phyloP scores from a whole-genome alignment of 208 protist species.

The Leishmania arabica region DNA sequence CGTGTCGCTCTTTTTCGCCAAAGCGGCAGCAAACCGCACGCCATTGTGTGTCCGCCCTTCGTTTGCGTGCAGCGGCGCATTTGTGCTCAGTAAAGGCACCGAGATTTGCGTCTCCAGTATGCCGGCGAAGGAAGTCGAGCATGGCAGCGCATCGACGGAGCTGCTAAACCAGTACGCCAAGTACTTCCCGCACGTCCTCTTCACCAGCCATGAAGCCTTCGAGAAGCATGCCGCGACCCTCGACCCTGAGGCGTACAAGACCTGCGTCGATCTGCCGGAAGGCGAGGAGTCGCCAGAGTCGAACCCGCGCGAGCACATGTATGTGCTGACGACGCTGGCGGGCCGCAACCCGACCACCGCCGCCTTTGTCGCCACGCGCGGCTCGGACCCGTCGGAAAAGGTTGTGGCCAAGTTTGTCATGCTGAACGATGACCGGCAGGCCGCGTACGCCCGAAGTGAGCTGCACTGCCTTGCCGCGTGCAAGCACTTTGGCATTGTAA shows the following conservation, averaged over 20 bases:
- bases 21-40: not conserved
- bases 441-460: conserved; percentile 82
- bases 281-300: conserved; percentile 71
- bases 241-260: conserved; percentile 35
- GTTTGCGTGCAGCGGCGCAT: not conserved
- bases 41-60: not conserved
- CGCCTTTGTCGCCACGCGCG: conserved; percentile 78
- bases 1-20: not conserved
- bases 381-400: conserved; percentile 61
- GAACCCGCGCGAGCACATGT: conserved; percentile 82
- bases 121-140: conserved; percentile 31
- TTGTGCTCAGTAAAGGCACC: not conserved
- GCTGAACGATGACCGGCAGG: conserved; percentile 85
- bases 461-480: conserved; percentile 87
- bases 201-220: conserved; percentile 68
- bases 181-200: conserved; percentile 83
- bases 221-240: conserved; percentile 54
- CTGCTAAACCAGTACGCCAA: conserved; percentile 80
- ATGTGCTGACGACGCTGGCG: conserved; percentile 77
- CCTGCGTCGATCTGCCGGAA: conserved; percentile 47
- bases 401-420: conserved; percentile 90
- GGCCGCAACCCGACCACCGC: conserved; percentile 85
- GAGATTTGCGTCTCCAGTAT: not conserved
- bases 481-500: conserved; percentile 89
- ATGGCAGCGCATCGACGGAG: conserved; percentile 36